Percentiles rank a stretch among this genome's conserved stretches.
Evolutionary conservation across 495 filamentous ascomycete genomes (phyloP).

Genomic region (Aspergillus biplanus): DNA sequence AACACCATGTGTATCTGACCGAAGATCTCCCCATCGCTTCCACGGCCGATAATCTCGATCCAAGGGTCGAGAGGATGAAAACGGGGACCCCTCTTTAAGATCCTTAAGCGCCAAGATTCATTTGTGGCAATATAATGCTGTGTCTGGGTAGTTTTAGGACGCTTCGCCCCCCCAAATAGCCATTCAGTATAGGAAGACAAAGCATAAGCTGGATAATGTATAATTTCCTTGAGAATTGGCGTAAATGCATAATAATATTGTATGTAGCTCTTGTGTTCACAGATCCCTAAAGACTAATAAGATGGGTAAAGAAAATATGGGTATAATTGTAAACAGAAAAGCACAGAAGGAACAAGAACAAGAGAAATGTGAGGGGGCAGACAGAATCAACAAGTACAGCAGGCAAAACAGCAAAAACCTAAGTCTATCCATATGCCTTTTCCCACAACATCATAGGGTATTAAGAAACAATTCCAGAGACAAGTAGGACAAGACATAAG

Average conservation of each 20-base stretch:
- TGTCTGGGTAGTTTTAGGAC: not conserved
- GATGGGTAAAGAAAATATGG: conserved; percentile 8
- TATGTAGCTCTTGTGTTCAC: conserved; percentile 6
- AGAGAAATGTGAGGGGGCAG: conserved; percentile 4
- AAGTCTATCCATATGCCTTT: conserved; percentile 35
- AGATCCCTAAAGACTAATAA: conserved; percentile 2
- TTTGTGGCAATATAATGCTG: not conserved
- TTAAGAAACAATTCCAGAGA: conserved; percentile 27
- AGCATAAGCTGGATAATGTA: not conserved
- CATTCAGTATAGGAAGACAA: not conserved
- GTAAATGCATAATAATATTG: conserved; percentile 7
- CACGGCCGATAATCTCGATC: not conserved
- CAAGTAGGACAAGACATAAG: conserved; percentile 19
- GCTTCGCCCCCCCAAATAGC: not conserved
- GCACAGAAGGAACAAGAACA: conserved; percentile 7
- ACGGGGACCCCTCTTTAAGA: not conserved
- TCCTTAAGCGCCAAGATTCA: not conserved
- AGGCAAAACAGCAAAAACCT: conserved; percentile 2
- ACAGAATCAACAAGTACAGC: conserved; percentile 4
- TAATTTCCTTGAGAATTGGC: conserved; percentile 2
- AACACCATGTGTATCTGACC: not conserved
- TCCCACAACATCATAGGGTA: conserved; percentile 32
- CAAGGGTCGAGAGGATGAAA: not conserved
- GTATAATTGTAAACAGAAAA: conserved; percentile 18
- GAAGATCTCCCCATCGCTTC: not conserved